Conservation (phyloP, 2,329 filamentous ascomycete species). For the Fusarium tuaranense region DNA sequence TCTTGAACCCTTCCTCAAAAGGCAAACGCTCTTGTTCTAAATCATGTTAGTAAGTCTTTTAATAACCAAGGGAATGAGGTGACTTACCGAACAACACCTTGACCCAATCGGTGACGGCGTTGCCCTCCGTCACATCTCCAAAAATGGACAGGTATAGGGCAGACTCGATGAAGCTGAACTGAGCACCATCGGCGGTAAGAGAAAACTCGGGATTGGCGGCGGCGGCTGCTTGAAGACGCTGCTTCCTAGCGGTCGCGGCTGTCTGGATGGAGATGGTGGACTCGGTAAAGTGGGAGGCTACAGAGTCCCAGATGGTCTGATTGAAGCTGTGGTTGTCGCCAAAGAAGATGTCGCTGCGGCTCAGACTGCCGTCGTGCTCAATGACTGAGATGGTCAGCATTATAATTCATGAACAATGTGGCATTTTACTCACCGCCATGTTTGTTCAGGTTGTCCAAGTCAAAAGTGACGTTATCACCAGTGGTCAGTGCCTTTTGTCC, state of each 20-base stretch:
- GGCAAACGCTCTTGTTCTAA: constrained; percentile 37
- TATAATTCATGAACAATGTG: rapidly evolving
- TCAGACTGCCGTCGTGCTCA: constrained; percentile 41
- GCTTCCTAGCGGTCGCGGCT: constrained; percentile 35
- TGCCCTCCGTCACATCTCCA: constrained; percentile 24
- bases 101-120: constrained; percentile 38
- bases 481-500: constrained; percentile 33
- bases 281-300: constrained; percentile 33
- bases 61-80: rapidly evolving
- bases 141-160: constrained; percentile 39
- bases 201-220: constrained; percentile 34
- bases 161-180: constrained; percentile 38
- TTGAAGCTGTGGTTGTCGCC: constrained; percentile 42
- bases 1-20: constrained; percentile 34
- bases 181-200: constrained; percentile 3
- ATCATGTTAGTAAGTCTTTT: neutral
- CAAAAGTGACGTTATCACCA: constrained; percentile 35
- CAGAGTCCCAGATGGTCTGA: constrained; percentile 34
- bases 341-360: constrained; percentile 36
- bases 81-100: constrained; percentile 38
- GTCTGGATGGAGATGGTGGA: constrained; percentile 37
- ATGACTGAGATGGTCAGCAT: constrained; percentile 22
- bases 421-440: constrained; percentile 22
- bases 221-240: constrained; percentile 27
- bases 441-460: constrained; percentile 35